Percentiles rank a stretch among this genome's conserved stretches.
These are phyloP conservation scores for Candida tammaniensis DNA, from an alignment of 805 yeast genomes.

Conservation along the genomic window DNA sequence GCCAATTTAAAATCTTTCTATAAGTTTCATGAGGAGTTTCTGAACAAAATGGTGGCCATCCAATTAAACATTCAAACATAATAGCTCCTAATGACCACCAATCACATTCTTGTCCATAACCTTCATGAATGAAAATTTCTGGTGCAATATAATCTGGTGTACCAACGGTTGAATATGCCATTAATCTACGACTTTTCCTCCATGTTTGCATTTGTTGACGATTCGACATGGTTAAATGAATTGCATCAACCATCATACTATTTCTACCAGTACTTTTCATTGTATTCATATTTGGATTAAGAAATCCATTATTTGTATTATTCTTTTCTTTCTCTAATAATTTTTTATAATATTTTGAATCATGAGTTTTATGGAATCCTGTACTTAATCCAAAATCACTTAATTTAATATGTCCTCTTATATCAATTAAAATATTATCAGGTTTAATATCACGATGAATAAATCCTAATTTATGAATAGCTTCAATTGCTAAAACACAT, in stretches of 20 bases:
- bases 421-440: constrained; percentile 87
- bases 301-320: constrained; percentile 4
- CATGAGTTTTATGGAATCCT: constrained; percentile 93
- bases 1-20: constrained; percentile 87
- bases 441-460: constrained; percentile 98
- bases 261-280: constrained; percentile 50
- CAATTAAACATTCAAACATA: constrained; percentile 93
- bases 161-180: constrained; percentile 97
- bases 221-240: constrained; percentile 91
- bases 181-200: constrained; percentile 85
- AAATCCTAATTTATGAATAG: constrained; percentile 87
- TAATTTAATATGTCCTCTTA: constrained; percentile 65
- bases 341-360: constrained; percentile 80
- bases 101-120: constrained; percentile 95
- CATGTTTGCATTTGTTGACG: constrained; percentile 94
- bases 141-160: constrained; percentile 97
- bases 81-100: constrained; percentile 98
- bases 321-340: constrained; percentile 59
- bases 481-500: constrained; percentile 92
- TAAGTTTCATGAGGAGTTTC: constrained; percentile 95
- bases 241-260: constrained; percentile 88
- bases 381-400: constrained; percentile 81
- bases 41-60: constrained; percentile 97
- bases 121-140: constrained; percentile 87
- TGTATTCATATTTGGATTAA: constrained; percentile 10